These are phyloP conservation scores for Gossypium davidsonii DNA, from an alignment of 441 rosid species.

Conservation along the genomic window DNA sequence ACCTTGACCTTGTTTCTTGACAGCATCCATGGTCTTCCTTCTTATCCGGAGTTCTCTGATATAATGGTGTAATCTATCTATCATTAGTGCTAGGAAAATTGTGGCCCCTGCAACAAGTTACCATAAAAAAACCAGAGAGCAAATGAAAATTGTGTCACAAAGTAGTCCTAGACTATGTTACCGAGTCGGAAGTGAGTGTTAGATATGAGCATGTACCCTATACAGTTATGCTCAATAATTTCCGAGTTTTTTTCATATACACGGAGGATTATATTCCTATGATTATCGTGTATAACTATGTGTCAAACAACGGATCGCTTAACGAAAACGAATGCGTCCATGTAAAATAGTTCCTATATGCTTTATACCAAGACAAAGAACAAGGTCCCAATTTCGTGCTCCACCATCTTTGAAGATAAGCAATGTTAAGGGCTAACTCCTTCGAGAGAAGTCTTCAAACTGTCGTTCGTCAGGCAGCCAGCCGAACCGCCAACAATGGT, in stretches of 20 bases:
- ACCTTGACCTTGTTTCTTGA: conserved; percentile 53
- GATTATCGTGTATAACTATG: too few species aligned
- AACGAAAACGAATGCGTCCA: too few species aligned
- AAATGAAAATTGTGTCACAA: neutral
- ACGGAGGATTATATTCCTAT: too few species aligned
- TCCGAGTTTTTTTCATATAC: too few species aligned
- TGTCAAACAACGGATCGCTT: too few species aligned
- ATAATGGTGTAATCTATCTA: conserved; percentile 65
- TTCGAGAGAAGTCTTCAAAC: too few species aligned
- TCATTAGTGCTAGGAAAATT: conserved; percentile 56
- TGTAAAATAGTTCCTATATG: neutral
- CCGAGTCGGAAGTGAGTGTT: too few species aligned
- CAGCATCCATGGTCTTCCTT: conserved; percentile 66
- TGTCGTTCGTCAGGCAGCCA: too few species aligned
- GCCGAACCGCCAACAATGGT: neutral
- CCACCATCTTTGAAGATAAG: neutral
- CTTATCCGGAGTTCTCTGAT: conserved; percentile 55
- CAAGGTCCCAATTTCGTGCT: neutral
- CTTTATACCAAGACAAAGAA: neutral
- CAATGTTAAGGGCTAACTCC: too few species aligned
- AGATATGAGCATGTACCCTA: neutral
- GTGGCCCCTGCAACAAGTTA: conserved; percentile 43
- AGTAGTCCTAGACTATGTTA: neutral
- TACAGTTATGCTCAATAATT: too few species aligned
- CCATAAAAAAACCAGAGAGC: neutral